Conservation (phyloP, 768 basidiomycete genomes). For the Naematelia encephala region DNA sequence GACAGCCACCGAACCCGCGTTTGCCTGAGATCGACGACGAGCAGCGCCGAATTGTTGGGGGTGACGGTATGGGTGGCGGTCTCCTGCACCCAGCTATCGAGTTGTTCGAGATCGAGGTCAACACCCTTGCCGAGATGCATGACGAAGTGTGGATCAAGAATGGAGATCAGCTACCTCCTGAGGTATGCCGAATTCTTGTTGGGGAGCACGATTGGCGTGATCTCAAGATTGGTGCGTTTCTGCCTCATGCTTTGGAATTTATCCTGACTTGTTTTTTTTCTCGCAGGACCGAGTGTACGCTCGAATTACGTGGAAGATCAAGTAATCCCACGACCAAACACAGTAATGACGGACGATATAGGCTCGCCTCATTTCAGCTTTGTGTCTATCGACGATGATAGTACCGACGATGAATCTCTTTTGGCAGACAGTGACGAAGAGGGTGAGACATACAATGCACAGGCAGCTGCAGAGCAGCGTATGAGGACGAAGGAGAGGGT, state of each 20-base stretch:
- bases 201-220: slow-evolving; percentile 32
- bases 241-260: slow-evolving; percentile 1
- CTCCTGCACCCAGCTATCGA: slow-evolving; percentile 24
- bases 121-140: slow-evolving; percentile 32
- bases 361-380: slow-evolving; percentile 1
- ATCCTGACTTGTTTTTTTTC: slow-evolving; percentile 11
- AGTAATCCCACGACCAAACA: no score
- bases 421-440: slow-evolving; percentile 8
- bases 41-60: slow-evolving; percentile 22
- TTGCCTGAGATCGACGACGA: slow-evolving; percentile 1
- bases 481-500: slow-evolving; percentile 13
- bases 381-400: slow-evolving; percentile 4
- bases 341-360: neutral
- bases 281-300: slow-evolving; percentile 5
- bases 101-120: slow-evolving; percentile 44
- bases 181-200: slow-evolving; percentile 35
- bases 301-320: neutral
- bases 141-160: slow-evolving; percentile 34
- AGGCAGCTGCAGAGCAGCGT: slow-evolving; percentile 23
- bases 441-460: slow-evolving; percentile 16
- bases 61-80: slow-evolving; percentile 30
- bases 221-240: slow-evolving; percentile 19
- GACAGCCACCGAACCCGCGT: neutral
- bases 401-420: slow-evolving; percentile 1
- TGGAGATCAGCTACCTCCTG: slow-evolving; percentile 36